A percentile compares a stretch with the other conserved stretches of the same genome.
phyloP scores from a whole-genome alignment of 257 asterid species.

The Ocimum tenuiflorum region DNA sequence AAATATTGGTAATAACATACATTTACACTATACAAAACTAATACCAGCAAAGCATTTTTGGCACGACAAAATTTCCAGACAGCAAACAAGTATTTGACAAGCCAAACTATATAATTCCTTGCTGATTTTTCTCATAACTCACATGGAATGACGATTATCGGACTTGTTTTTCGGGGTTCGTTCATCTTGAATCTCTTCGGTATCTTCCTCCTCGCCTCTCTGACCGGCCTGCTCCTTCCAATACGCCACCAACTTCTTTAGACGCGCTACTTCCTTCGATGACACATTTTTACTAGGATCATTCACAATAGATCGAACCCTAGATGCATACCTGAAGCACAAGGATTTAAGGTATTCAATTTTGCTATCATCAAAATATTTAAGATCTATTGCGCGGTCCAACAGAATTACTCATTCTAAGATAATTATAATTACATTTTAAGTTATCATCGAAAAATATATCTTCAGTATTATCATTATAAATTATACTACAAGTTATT shows the following conservation, averaged over 20 bases:
- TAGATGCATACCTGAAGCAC: constrained; percentile 71
- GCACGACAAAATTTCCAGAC: constrained; percentile 27
- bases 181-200: constrained; percentile 84
- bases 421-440: too few relatives aligned
- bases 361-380: too few relatives aligned
- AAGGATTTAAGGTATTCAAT: not conserved
- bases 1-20: constrained; percentile 26
- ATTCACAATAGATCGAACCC: constrained; percentile 87
- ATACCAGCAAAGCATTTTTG: constrained; percentile 17
- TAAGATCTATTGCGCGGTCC: too few relatives aligned
- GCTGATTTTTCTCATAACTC: not conserved
- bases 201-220: constrained; percentile 69
- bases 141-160: constrained; percentile 73
- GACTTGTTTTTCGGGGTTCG: constrained; percentile 41
- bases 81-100: constrained; percentile 6
- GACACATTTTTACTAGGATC: constrained; percentile 88
- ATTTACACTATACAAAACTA: constrained; percentile 34
- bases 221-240: constrained; percentile 96
- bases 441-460: too few relatives aligned
- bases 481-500: too few relatives aligned
- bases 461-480: too few relatives aligned
- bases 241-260: constrained; percentile 64
- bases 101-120: not conserved
- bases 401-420: too few relatives aligned
- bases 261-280: constrained; percentile 86